Evolutionary conservation across 306 rosid species (phyloP), one percentile per base, ranked within the genome.

Genomic region (Alnus glutinosa): DNA sequence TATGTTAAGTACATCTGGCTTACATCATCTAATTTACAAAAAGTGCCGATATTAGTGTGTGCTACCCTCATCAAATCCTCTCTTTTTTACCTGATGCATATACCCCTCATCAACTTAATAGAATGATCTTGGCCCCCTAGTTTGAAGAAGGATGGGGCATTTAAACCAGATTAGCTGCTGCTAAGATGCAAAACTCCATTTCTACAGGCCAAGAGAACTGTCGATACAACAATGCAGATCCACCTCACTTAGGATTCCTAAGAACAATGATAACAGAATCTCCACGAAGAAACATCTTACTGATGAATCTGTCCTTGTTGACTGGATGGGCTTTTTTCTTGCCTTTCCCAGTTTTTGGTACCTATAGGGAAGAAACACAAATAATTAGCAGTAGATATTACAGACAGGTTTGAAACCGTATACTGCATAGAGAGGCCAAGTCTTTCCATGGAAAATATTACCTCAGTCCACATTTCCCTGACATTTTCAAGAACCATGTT

Each of bases 391-490:
- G 3, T 49, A 70, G 44, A 36, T 44, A 48, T 5, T 19, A n/a
- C 68, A 10, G 46, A 50, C 69, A 62, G 10, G 3, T 48, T 9
- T 14, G 15, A 14, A 64, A 18, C 5, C 69, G n/a, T 0, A 64
- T 14, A 36, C 42, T 62, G 4, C 10, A 10, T 11, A 62, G 39
- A 34, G 18, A 23, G 47, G 48, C 13, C 3, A 71, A 36, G 51
- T 70, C 23, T 3, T 72, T 57, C 42, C 19, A 16, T 32, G 63
- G 28, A 14, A 71, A 76, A 50, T 36, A 75, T 76, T 75, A 92
- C 98, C 97, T 95, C 98, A 3, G 98, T 95, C 98, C 98, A 95
- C 98, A 95, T 95, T 86, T 95, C 98, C 84, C 94, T 54, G 23
- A 95, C 99, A 87, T 95, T 95, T 79, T 95, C 98, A 70, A 95